Conservation (phyloP, 108 stramenopile genomes). For the Skeletonema potamos region DNA sequence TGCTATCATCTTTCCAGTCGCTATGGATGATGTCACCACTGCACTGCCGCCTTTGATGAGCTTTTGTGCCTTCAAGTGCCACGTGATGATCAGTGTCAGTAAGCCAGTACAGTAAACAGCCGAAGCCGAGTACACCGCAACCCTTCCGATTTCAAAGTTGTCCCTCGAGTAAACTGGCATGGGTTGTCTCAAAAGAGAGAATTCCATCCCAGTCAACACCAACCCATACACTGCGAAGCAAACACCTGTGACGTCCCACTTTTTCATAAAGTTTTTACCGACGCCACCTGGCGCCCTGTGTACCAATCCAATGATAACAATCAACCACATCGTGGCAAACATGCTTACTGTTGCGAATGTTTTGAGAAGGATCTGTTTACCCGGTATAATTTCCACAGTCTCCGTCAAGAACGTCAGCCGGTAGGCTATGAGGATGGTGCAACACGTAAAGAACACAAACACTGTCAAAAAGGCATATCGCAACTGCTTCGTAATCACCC, state of each 20-base stretch:
- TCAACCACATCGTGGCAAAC: constrained; percentile 43
- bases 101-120: constrained; percentile 54
- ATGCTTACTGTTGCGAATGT: constrained; percentile 60
- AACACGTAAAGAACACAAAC: constrained; percentile 68
- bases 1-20: constrained; percentile 60
- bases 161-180: constrained; percentile 56
- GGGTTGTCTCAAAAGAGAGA: constrained; percentile 55
- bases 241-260: constrained; percentile 60
- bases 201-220: constrained; percentile 49
- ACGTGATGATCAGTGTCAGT: constrained; percentile 26
- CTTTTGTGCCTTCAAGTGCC: constrained; percentile 42
- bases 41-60: constrained; percentile 38
- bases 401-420: constrained; percentile 66
- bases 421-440: constrained; percentile 62
- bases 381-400: constrained; percentile 44
- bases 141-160: constrained; percentile 51
- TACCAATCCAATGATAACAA: constrained; percentile 60
- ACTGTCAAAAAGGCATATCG: constrained; percentile 67
- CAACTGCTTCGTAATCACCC: constrained; percentile 68
- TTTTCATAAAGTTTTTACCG: constrained; percentile 47
- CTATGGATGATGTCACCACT: constrained; percentile 41
- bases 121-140: constrained; percentile 58
- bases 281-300: constrained; percentile 63
- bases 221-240: constrained; percentile 51
- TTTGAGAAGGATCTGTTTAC: constrained; percentile 42